Conservation (phyloP, 164 flowering plant genomes). For the Macadamia integrifolia region DNA sequence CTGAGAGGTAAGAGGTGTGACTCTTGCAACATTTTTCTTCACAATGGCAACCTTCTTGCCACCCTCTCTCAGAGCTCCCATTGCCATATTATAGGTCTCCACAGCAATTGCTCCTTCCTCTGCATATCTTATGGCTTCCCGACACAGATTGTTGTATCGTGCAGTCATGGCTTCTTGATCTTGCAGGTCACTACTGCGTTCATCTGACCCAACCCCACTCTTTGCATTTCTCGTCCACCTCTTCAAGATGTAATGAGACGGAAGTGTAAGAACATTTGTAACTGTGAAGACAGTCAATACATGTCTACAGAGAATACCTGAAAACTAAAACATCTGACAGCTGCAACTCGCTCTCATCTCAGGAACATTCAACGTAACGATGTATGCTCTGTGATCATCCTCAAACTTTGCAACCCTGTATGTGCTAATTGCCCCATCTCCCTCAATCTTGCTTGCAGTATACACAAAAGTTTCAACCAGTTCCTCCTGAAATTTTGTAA, state of each 20-base stretch:
- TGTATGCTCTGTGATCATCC: slow-evolving; percentile 47
- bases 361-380: slow-evolving; percentile 35
- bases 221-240: slow-evolving; percentile 71
- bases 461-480: slow-evolving; percentile 55
- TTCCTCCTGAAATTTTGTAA: slow-evolving; percentile 56
- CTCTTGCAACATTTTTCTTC: slow-evolving; percentile 46
- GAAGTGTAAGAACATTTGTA: slow-evolving; percentile 62
- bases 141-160: slow-evolving; percentile 45
- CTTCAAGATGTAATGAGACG: slow-evolving; percentile 56
- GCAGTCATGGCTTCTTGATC: slow-evolving; percentile 30
- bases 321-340: slow-evolving; percentile 67
- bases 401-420: slow-evolving; percentile 62
- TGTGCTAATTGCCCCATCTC: slow-evolving; percentile 40
- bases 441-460: slow-evolving; percentile 53
- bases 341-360: slow-evolving; percentile 53
- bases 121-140: slow-evolving; percentile 50
- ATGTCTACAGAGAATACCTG: slow-evolving; percentile 62
- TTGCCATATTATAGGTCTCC: slow-evolving; percentile 60
- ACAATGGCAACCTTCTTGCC: slow-evolving; percentile 36
- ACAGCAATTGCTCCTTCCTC: slow-evolving; percentile 53
- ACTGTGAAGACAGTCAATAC: slow-evolving; percentile 59
- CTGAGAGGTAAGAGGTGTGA: slow-evolving; percentile 29
- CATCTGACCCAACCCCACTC: slow-evolving; percentile 28
- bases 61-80: slow-evolving; percentile 46
- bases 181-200: slow-evolving; percentile 21